A percentile compares a stretch with the other conserved stretches of the same genome.
Conservation (phyloP, 352 stramenopile genomes). For the Phytopythium montanum region DNA sequence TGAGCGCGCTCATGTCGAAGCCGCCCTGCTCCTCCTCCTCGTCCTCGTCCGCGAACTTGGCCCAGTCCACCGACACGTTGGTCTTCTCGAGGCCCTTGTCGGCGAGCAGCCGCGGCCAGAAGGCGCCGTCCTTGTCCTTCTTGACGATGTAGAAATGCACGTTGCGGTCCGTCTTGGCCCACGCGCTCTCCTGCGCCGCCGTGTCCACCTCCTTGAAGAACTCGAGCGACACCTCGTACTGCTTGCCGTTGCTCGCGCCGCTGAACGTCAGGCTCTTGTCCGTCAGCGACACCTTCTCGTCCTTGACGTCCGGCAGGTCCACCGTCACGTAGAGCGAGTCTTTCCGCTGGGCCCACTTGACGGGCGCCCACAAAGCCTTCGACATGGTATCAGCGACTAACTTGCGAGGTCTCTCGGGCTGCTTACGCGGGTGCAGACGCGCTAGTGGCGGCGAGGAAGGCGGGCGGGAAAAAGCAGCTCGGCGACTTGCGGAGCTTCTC, state of each 20-base stretch:
- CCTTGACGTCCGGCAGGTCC: slow-evolving; percentile 92
- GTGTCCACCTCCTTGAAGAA: slow-evolving; percentile 95
- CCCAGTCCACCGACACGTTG: slow-evolving; percentile 96
- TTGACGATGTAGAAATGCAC: slow-evolving; percentile 97
- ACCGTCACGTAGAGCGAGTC: slow-evolving; percentile 97
- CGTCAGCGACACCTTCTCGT: slow-evolving; percentile 90
- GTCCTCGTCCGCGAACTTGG: slow-evolving; percentile 96
- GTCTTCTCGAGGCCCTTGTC: slow-evolving; percentile 97
- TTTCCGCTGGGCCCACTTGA: slow-evolving; percentile 96
- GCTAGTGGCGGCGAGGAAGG: neutral
- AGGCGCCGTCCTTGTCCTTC: slow-evolving; percentile 91
- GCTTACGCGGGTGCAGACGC: neutral
- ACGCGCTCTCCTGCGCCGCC: slow-evolving; percentile 90
- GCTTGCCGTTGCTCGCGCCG: slow-evolving; percentile 88
- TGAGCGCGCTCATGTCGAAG: slow-evolving; percentile 87
- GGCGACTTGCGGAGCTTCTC: neutral
- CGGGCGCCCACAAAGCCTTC: slow-evolving; percentile 79
- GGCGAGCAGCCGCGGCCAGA: slow-evolving; percentile 94
- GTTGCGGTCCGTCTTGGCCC: slow-evolving; percentile 93
- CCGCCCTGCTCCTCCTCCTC: slow-evolving; percentile 89
- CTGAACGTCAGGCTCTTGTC: slow-evolving; percentile 90
- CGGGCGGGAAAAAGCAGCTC: too few relatives aligned
- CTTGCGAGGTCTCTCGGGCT: neutral
- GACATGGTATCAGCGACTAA: slow-evolving; percentile 10
- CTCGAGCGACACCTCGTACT: slow-evolving; percentile 94